Conservation (phyloP, 306 rosid genomes). For the Quercus robur region DNA sequence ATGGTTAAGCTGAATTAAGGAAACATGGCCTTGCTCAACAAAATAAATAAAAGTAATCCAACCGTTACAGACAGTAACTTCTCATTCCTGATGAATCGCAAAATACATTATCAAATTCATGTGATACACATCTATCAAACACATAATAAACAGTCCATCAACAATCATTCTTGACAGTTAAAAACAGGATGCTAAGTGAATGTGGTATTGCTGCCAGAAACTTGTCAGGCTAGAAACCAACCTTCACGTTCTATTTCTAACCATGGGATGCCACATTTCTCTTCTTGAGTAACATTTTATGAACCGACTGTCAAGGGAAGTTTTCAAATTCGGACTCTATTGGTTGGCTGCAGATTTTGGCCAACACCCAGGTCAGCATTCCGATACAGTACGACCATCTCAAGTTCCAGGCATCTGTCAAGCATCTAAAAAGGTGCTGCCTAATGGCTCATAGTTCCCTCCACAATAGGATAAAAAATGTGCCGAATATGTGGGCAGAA, state of each 20-base stretch:
- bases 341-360: constrained; percentile 24
- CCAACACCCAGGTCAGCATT: constrained; percentile 24
- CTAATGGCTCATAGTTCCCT: constrained; percentile 25
- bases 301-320: constrained; percentile 13
- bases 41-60: constrained; percentile 10
- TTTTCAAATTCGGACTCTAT: constrained; percentile 5
- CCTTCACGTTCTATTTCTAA: constrained; percentile 8
- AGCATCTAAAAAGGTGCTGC: constrained; percentile 25
- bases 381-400: constrained; percentile 8
- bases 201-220: constrained; percentile 13
- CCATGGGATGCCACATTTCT: constrained; percentile 10
- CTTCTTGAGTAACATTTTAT: constrained; percentile 12
- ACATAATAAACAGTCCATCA: constrained; percentile 23
- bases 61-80: constrained; percentile 12
- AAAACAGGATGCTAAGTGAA: constrained; percentile 14
- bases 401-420: constrained; percentile 24
- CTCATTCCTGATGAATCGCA: constrained; percentile 31
- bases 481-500: constrained; percentile 16
- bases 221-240: constrained; percentile 22
- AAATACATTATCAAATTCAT: constrained; percentile 33
- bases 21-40: constrained; percentile 21
- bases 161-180: constrained; percentile 19
- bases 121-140: constrained; percentile 21
- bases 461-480: constrained; percentile 20
- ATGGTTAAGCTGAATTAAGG: neutral